These are phyloP conservation scores for Tetrahymena borealis DNA, from an alignment of 73 alveolate species.

Conservation along the genomic window DNA sequence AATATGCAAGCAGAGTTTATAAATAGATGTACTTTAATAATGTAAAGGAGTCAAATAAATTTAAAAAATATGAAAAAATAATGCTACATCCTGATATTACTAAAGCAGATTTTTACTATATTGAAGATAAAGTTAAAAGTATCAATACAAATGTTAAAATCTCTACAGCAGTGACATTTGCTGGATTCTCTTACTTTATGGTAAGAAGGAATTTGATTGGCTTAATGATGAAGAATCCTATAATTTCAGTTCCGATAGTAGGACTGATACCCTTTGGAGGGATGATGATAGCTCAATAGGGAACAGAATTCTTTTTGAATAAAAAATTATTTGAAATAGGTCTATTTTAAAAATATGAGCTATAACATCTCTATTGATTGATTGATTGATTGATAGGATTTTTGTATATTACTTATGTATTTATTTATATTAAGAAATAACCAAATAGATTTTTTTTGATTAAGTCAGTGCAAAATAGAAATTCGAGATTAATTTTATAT, in stretches of 20 bases:
- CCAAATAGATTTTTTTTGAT: neutral
- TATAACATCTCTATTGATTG: neutral
- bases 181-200: neutral
- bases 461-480: neutral
- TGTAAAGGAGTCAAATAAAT: neutral
- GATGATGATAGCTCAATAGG: neutral
- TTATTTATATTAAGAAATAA: neutral
- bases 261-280: neutral
- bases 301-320: neutral
- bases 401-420: neutral
- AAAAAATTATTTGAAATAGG: neutral
- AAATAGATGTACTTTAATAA: neutral
- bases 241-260: neutral
- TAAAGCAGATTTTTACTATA: neutral
- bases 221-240: neutral
- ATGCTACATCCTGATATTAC: neutral
- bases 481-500: neutral
- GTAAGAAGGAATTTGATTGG: neutral
- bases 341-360: neutral
- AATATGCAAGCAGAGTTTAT: neutral
- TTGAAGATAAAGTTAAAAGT: neutral
- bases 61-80: neutral
- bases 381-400: neutral
- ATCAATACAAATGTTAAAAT: neutral
- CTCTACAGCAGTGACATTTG: neutral